Evolutionary conservation across 805 yeast genomes (phyloP).

Genomic region (Henningerozyma blattae): DNA sequence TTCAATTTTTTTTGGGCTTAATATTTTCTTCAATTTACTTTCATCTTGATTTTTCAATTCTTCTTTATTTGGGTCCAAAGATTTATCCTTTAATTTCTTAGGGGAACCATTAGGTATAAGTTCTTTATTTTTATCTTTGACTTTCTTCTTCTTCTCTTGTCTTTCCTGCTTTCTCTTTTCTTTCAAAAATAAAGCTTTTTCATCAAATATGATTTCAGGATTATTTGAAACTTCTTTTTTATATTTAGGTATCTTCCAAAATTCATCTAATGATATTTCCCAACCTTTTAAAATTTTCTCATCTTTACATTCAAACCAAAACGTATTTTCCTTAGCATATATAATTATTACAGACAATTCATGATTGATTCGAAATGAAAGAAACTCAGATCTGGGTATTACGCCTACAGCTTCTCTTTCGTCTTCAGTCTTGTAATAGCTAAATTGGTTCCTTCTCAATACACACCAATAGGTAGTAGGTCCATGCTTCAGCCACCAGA

Average conservation of each 20-base stretch:
- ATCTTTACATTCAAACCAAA: conserved; percentile 5
- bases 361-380: conserved; percentile 6
- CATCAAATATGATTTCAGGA: too few species aligned
- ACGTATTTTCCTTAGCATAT: conserved; percentile 10
- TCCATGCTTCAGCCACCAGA: conserved; percentile 1
- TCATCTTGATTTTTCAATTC: too few species aligned
- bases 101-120: too few species aligned
- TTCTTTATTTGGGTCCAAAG: too few species aligned
- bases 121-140: too few species aligned
- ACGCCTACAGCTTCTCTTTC: conserved; percentile 14
- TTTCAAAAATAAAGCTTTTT: too few species aligned
- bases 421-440: conserved; percentile 14
- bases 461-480: conserved; percentile 13
- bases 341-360: conserved; percentile 7
- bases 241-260: conserved; percentile 1
- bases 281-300: conserved; percentile 4
- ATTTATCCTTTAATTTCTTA: background rate
- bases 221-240: background rate
- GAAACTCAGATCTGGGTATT: conserved; percentile 7
- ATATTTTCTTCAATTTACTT: too few species aligned
- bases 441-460: conserved; percentile 12
- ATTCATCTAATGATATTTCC: conserved; percentile 7
- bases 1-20: too few species aligned
- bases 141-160: background rate
- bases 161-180: background rate